Evolutionary conservation across 306 rosid genomes (phyloP), one percentile per base, ranked within the genome.

Genomic region (Acacia acuminata): DNA sequence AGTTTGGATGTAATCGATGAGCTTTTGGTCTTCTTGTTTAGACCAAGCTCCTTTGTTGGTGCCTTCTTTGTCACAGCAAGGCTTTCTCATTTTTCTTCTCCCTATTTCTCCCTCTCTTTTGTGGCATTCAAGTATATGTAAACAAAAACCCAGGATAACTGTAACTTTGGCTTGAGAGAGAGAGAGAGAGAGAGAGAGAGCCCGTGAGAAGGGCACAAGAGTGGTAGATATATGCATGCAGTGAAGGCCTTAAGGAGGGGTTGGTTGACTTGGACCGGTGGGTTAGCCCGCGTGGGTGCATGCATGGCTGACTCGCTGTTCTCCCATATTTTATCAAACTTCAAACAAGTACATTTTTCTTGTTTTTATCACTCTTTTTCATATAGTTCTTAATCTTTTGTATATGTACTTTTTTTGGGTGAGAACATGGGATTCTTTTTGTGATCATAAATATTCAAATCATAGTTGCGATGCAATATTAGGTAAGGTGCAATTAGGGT

Each of bases 41-140:
- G 94, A 90, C 93, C 94, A 92, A 32, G 94, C 90, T 45, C 97
- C 97, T 79, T 90, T 92, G 89, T 87, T 90, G 51, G 85, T 90
- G 45, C 77, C 90, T 53, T 85, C 89, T 71, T 90, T 86, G 34
- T 87, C 90, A 85, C 94, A 90, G 81, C 90, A 90, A 82, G 93
- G 93, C 60, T 82, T 90, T 84, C 93, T 90, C 97, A 90, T 69
- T 66, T 22, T 3, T 69, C 30, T 60, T 24, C 25, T 8, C 15
- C 20, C 4, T 65, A 79, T 25, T 4, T 34, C 6, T 43, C 55
- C 61, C 44, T 20, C 73, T 58, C 20, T 55, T 6, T 25, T 71
- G 30, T 30, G 61, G 30, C 25, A 19, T 50, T 27, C 22, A 65
- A 65, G 34, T 38, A 6, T 38, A 5, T 44, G 38, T 60, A 32